Evolutionary conservation across 768 basidiomycete species (phyloP), one percentile per base, ranked within the genome.

Genomic region (Gyrodon lividus): DNA sequence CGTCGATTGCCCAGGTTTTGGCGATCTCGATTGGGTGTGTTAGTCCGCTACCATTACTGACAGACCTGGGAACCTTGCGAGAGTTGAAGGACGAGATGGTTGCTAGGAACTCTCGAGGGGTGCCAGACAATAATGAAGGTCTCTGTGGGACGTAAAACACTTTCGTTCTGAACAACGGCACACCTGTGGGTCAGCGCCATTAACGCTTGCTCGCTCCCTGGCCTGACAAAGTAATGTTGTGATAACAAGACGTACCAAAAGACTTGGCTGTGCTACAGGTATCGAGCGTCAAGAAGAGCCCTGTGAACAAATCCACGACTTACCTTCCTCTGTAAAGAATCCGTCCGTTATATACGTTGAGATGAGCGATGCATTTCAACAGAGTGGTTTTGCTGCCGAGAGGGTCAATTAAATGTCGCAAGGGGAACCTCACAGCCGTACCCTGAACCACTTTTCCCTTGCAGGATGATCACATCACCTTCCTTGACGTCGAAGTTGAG

Each of bases 91-190:
- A 69, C 24, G 72, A 70, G 52, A 93, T 71, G 0, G 78, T 72
- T 3, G 68, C 62, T 50, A 94, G 70, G 59, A 95, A 90, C 52
- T 86, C 83, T 20, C 77, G 74, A 0, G 93, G 93, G 3, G 87
- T 86, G 4, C 87, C 87, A 1, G 91, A 81, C 19, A 96, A 80
- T n/a, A 95, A 74, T 1, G 92, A 88, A 0, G 93, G 87, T 35
- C 93, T 76, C 68, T 96, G 93, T 1, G 93, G 92, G 22, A 95
- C 84, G 65, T 96, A 96, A 52, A 86, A 79, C 3, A 96, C 83
- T 48, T 77, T 79, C 0, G 86, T 92, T 45, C 93, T 82, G 70
- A 84, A 96, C 16, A 65, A 63, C 3, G 93, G 90, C 20, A 93
- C 80, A 12, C 87, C 91, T 87, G 61, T 30, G 7, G 24, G n/a